These are phyloP conservation scores for Verruconis gallopava DNA, from an alignment of 2,329 filamentous ascomycete genomes.

Conservation along the genomic window DNA sequence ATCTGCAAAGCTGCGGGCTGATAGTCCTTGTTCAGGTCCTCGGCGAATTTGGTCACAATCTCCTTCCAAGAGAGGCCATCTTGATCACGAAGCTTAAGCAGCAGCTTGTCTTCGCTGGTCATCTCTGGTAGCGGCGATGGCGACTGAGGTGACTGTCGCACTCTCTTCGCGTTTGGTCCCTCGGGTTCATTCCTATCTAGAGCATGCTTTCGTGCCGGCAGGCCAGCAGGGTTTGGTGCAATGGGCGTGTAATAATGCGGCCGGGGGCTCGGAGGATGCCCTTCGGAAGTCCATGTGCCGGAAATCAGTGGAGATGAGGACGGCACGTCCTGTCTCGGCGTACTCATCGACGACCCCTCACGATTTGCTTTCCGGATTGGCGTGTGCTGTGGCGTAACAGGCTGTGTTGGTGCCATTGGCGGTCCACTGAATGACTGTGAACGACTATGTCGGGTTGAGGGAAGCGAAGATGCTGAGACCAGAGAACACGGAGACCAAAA, in stretches of 20 bases:
- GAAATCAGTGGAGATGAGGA: not conserved
- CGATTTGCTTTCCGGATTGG: too few species aligned
- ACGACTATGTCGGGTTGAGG: too few species aligned
- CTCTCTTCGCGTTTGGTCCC: not conserved
- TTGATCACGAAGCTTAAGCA: conserved; percentile 39
- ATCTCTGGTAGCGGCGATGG: conserved; percentile 27
- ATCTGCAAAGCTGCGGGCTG: conserved; percentile 42
- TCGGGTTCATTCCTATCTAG: not conserved
- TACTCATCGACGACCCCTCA: too few species aligned
- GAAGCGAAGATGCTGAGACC: too few species aligned
- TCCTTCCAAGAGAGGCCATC: conserved; percentile 42
- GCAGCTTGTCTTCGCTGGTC: conserved; percentile 37
- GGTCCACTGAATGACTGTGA: too few species aligned
- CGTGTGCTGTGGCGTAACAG: too few species aligned
- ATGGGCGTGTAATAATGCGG: not conserved
- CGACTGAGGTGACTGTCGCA: conserved; percentile 14
- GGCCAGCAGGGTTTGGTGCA: conserved; percentile 5
- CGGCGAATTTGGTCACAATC: conserved; percentile 37
- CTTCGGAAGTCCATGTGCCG: not conserved
- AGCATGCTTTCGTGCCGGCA: not conserved
- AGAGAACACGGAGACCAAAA: too few species aligned
- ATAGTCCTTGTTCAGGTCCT: conserved; percentile 34
- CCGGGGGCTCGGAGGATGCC: not conserved
- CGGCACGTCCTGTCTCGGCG: too few species aligned
- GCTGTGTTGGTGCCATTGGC: too few species aligned